A percentile compares a stretch with the other conserved stretches of the same genome.
phyloP scores from a whole-genome alignment of 768 basidiomycete species.

The Galerina marginata region DNA sequence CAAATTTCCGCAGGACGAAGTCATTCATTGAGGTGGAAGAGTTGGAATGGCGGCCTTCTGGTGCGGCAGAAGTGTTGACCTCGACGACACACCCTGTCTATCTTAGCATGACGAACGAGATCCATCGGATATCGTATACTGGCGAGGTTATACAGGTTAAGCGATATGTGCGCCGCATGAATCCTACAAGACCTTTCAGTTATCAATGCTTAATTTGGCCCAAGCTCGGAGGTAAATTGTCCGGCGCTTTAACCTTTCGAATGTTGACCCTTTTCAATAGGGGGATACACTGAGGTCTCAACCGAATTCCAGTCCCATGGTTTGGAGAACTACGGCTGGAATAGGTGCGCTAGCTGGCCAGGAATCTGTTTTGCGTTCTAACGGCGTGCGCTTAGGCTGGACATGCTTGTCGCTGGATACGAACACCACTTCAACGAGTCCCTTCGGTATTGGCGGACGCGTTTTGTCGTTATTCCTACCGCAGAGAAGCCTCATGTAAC shows the following conservation, averaged over 20 bases:
- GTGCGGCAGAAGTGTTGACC: slow-evolving; percentile 68
- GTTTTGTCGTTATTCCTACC: slow-evolving; percentile 92
- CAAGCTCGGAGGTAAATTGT: slow-evolving; percentile 66
- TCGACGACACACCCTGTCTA: slow-evolving; percentile 77
- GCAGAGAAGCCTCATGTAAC: slow-evolving; percentile 64
- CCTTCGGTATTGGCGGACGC: slow-evolving; percentile 90
- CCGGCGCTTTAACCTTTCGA: background rate
- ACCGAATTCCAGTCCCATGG: slow-evolving; percentile 81
- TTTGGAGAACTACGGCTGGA: slow-evolving; percentile 86
- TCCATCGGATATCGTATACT: slow-evolving; percentile 90
- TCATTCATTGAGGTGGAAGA: slow-evolving; percentile 64
- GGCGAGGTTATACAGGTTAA: slow-evolving; percentile 91
- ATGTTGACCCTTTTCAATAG: slow-evolving; percentile 23
- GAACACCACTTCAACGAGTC: slow-evolving; percentile 82
- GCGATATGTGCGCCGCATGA: slow-evolving; percentile 80
- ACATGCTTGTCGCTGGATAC: slow-evolving; percentile 86
- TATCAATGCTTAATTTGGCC: slow-evolving; percentile 97
- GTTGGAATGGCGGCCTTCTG: slow-evolving; percentile 56
- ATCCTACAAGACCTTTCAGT: slow-evolving; percentile 62
- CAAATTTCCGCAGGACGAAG: slow-evolving; percentile 52
- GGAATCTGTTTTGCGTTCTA: background rate
- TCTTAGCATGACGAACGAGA: slow-evolving; percentile 94
- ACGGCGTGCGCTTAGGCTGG: slow-evolving; percentile 54
- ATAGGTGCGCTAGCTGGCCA: slow-evolving; percentile 55
- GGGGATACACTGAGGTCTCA: slow-evolving; percentile 81